Base-by-base conservation (phyloP, 495 filamentous ascomycete species). In the Lichina pygmaea region DNA sequence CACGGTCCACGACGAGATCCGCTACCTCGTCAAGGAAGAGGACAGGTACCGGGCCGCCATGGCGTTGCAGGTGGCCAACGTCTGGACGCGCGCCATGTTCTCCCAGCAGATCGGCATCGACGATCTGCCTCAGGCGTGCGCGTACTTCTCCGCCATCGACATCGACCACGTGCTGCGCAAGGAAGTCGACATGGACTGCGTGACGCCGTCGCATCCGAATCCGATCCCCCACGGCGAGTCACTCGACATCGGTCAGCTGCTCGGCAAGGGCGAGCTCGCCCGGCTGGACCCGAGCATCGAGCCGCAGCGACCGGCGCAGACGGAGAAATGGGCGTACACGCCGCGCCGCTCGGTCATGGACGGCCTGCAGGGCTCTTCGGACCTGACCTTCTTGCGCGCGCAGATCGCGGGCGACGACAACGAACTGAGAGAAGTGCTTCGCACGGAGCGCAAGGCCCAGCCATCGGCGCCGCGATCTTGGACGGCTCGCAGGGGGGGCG, bases 71-170 rank as follows among this genome's bases (percentile, higher is more conserved):
- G 66, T 97, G 12, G 72, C 91, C 44, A 97, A 97, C 53, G 62
- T 97, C 37, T 97, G 89, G 89, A 97, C 89, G 0, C 72, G 89
- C 38, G 84, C 83, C 47, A 91, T 95, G 77, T 97, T 97, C 56
- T 76, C 79, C 3, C 80, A 97, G 58, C 86, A 95, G 60, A 81
- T 95, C 50, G 89, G 89, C 38, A 97, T 95, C 51, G 63, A 92
- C 48, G 91, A 97, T 53, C 71, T 97, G 6, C 89, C 89, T 3
- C 89, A 93, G 56, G 73, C 75, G 5, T 93, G 84, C 53, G 89
- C 89, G 16, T 97, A 81, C 59, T 97, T 97, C 62, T 91, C 81
- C 2, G 84, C 89, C 1, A 73, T 97, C 15, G 89, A 97, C 53
- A 81, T 97, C 50, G 89, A 97, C 54, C 70, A 76, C 48, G 84